A percentile compares a stretch with the other conserved stretches of the same genome.
phyloP scores from a whole-genome alignment of 108 stramenopile species.

The Chaetoceros muelleri region DNA sequence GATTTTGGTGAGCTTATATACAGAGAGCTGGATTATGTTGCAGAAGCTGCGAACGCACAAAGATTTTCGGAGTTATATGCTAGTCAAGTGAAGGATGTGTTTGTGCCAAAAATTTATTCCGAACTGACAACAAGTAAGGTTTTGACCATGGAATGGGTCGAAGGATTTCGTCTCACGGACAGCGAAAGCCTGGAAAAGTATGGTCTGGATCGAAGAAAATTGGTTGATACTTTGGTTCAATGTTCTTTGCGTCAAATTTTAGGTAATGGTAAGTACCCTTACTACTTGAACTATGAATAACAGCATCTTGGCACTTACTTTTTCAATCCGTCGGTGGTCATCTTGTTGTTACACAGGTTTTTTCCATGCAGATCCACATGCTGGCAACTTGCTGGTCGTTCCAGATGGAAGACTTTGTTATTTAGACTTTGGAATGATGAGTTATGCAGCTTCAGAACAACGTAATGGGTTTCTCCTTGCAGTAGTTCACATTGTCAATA shows the following conservation, averaged over 20 bases:
- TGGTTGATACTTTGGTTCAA: slow-evolving; percentile 91
- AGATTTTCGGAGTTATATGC: slow-evolving; percentile 91
- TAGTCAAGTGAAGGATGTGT: slow-evolving; percentile 69
- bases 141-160: slow-evolving; percentile 95
- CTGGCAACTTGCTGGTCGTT: slow-evolving; percentile 79
- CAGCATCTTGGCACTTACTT: slow-evolving; percentile 1
- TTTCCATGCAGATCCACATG: slow-evolving; percentile 36
- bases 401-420: slow-evolving; percentile 81
- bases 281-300: neutral
- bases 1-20: slow-evolving; percentile 94
- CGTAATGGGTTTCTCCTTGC: slow-evolving; percentile 91
- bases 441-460: slow-evolving; percentile 76
- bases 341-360: slow-evolving; percentile 4
- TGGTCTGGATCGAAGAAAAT: slow-evolving; percentile 57
- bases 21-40: slow-evolving; percentile 93
- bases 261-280: slow-evolving; percentile 74
- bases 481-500: slow-evolving; percentile 94
- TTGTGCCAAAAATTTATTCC: slow-evolving; percentile 88
- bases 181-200: slow-evolving; percentile 43
- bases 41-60: slow-evolving; percentile 92
- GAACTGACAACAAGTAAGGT: slow-evolving; percentile 85
- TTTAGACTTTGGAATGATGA: slow-evolving; percentile 96
- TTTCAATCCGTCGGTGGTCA: slow-evolving; percentile 1
- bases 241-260: slow-evolving; percentile 88
- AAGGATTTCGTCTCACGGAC: slow-evolving; percentile 84